Evolutionary conservation across 2,329 filamentous ascomycete genomes (phyloP), one percentile per base, ranked within the genome.

Genomic region (Amphichorda felina): DNA sequence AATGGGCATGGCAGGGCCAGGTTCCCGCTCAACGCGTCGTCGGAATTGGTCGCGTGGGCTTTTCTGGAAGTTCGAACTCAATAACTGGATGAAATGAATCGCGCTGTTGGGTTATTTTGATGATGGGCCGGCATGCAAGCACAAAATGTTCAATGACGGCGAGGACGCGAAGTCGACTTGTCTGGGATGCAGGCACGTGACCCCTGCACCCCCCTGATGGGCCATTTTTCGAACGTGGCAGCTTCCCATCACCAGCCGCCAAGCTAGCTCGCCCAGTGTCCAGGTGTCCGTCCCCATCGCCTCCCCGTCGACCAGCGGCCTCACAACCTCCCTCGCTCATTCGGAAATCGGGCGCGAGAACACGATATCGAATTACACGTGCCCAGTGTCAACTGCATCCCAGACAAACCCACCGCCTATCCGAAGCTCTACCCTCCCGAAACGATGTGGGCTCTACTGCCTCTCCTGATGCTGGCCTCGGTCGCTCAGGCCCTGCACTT

Each of bases 401-500:
- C 26, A n/a, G 10, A 15, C 24, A 8, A 25, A 33, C 21, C 31
- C 17, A 7, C 31, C 31, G 13, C 33, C 13, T 28, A n/a, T 28
- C 7, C 15, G 6, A 11, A 14, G 26, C 5, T 13, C 26, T n/a
- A 6, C 26, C 26, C 7, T 28, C 27, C 27, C 8, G 4, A n/a
- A 30, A 30, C 16, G 30, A 80, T 80, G 75, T 72, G 68, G 56
- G 54, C 64, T 40, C 59, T 82, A 51, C 64, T 83, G 42, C 61
- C 82, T 40, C 60, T 85, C 45, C 67, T 86, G 51, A 68, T 80
- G 41, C 66, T 88, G 59, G 63, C 64, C 58, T 62, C 69, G 38
- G 63, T 71, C 40, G 76, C 82, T 42, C 82, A 87, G 55, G 87
- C 88, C 38, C 74, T 98, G 40, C 89, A 94, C 76, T 94, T 98